These are phyloP conservation scores for Mycocentrospora acerina DNA, from an alignment of 2,329 filamentous ascomycete genomes.

Conservation along the genomic window DNA sequence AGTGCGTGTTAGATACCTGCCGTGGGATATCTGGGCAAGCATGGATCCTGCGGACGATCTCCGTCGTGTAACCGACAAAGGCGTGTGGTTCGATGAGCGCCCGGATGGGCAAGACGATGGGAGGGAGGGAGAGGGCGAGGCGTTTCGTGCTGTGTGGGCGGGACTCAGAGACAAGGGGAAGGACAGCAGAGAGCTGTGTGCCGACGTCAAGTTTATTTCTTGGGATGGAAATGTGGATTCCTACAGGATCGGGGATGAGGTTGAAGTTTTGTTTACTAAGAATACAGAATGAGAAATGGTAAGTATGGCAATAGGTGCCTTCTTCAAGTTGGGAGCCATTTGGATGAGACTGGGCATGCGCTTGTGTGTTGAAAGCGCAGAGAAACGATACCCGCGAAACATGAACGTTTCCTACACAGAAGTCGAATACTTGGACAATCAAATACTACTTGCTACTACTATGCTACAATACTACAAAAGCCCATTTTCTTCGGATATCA, in stretches of 20 bases:
- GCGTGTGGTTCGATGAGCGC: conserved; percentile 29
- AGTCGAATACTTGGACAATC: too few relatives aligned
- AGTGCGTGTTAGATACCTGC: conserved; percentile 32
- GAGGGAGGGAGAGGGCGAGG: conserved; percentile 33
- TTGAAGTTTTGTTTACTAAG: conserved; percentile 35
- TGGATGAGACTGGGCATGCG: too few relatives aligned
- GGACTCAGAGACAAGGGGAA: conserved; percentile 14
- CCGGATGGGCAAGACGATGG: conserved; percentile 17
- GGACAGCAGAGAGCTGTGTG: conserved; percentile 14
- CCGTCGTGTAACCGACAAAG: conserved; percentile 24
- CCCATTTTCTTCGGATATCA: conserved; percentile 9
- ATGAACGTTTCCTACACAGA: too few relatives aligned
- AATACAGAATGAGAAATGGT: neutral
- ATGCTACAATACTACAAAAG: too few relatives aligned
- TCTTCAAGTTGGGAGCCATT: too few relatives aligned
- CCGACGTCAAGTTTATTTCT: conserved; percentile 23
- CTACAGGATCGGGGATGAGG: conserved; percentile 34
- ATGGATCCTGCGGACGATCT: conserved; percentile 37
- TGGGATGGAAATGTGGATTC: conserved; percentile 37
- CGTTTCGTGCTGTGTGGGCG: conserved; percentile 32
- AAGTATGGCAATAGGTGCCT: too few relatives aligned
- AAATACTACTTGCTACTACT: too few relatives aligned
- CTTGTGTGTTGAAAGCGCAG: too few relatives aligned
- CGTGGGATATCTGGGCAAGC: conserved; percentile 38
- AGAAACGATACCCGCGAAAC: too few relatives aligned